Evolutionary conservation across 768 basidiomycete genomes (phyloP), one percentile per base, ranked within the genome.

Genomic region (Kwoniella heveanensis): DNA sequence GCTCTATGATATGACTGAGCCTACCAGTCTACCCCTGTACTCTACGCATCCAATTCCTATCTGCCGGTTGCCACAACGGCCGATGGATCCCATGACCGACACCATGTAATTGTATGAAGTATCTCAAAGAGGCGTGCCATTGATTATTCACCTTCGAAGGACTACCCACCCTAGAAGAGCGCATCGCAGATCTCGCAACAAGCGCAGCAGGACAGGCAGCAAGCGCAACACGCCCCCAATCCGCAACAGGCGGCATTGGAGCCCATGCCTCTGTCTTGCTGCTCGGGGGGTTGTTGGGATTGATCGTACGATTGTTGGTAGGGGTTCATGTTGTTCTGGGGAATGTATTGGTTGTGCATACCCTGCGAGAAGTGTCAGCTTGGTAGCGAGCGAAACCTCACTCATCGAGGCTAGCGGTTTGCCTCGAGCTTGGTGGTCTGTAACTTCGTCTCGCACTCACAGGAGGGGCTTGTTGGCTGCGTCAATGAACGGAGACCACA

Each of bases 181-280:
- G 60, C 62, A 30, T 60, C 59, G 27, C 58, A 58, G 32, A 60
- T 62, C 37, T 61, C 65, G 10, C 37, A 44, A 25, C 63, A 60
- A 51, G 32, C 50, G 29, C 58, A 64, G 51, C 62, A 68, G 19
- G 25, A 10, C 6, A 32, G 27, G 26, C 52, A 56, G 27, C 55
- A 57, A 7, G 46, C 46, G 29, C 59, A 61, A 57, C 65, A 66
- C 19, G 55, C 59, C 48, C 57, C 63, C 17, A 54, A 29, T n/a
- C 52, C 67, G 19, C 58, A 59, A 54, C 53, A 54, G 0, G 67
- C 63, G 17, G 61, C 62, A 12, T 53, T 51, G 6, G 21, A 46
- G 24, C 54, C 65, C 25, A 37, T 32, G 1, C 65, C 65, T 46
- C 32, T 27, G 27, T 65, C 54, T 22, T 53, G 17, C 12, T 49